Conservation (phyloP, 768 basidiomycete genomes). For the Cystoderma amianthinum region DNA sequence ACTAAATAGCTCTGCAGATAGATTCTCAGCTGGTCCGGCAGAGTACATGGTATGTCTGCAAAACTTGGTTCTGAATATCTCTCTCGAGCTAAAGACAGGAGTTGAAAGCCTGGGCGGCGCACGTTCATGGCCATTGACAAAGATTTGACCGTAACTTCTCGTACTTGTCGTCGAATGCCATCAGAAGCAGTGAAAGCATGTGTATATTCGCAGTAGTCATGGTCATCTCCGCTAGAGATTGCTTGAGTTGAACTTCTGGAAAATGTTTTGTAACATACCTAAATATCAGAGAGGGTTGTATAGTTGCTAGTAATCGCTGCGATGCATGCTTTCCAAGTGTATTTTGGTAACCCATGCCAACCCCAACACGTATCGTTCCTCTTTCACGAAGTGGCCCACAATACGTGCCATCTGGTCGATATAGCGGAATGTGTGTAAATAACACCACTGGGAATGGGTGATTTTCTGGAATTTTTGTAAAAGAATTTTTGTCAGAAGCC, state of each 20-base stretch:
- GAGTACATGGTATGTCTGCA: conserved; percentile 60
- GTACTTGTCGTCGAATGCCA: conserved; percentile 24
- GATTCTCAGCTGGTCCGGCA: conserved; percentile 81
- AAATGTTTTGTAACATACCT: conserved; percentile 39
- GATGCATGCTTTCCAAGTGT: conserved; percentile 64
- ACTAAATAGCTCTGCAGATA: conserved; percentile 73
- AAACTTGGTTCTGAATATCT: conserved; percentile 5
- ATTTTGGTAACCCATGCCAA: conserved; percentile 82
- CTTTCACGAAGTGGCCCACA: conserved; percentile 80
- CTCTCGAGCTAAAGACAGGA: conserved; percentile 63
- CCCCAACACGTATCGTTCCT: conserved; percentile 65
- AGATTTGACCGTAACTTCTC: conserved; percentile 85
- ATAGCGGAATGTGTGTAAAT: conserved; percentile 87
- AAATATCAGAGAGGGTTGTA: conserved; percentile 67
- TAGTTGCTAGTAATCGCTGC: conserved; percentile 52
- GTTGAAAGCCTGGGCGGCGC: conserved; percentile 78
- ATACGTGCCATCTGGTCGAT: conserved; percentile 52
- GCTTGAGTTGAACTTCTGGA: conserved; percentile 3
- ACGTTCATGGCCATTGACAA: conserved; percentile 90
- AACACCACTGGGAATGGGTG: conserved; percentile 51
- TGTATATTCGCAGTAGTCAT: conserved; percentile 85
- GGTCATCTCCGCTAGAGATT: conserved; percentile 75
- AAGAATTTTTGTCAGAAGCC: background rate
- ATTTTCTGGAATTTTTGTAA: conserved; percentile 12
- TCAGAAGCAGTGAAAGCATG: conserved; percentile 28